A percentile compares a stretch with the other conserved stretches of the same genome.
Evolutionary conservation across 2,329 filamentous ascomycete species (phyloP).

Genomic region (Trichoderma hamatum): DNA sequence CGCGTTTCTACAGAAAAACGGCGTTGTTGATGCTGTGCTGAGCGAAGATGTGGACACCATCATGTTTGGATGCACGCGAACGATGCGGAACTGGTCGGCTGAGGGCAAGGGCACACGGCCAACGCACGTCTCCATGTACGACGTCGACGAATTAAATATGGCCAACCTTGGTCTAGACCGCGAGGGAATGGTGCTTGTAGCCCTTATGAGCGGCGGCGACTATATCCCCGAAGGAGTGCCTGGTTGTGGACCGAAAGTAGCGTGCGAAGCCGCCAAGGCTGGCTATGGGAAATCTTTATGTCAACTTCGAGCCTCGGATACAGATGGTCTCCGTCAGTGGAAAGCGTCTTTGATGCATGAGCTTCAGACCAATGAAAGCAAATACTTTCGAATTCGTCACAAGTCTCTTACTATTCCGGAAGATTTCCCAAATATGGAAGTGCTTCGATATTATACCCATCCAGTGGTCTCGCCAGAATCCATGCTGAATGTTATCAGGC

Average conservation of each 20-base stretch:
- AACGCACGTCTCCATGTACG: conserved; percentile 85
- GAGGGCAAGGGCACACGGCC: conserved; percentile 71
- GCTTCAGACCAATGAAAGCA: conserved; percentile 79
- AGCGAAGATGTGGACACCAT: conserved; percentile 97
- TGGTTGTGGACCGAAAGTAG: conserved; percentile 83
- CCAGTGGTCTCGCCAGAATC: conserved; percentile 76
- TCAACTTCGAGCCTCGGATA: conserved; percentile 62
- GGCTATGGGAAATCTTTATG: conserved; percentile 82
- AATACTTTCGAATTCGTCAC: conserved; percentile 77
- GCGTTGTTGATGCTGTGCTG: conserved; percentile 88
- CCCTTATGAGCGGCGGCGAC: conserved; percentile 93
- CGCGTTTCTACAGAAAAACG: conserved; percentile 77
- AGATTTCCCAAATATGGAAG: conserved; percentile 76
- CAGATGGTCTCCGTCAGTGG: conserved; percentile 67
- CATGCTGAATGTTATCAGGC: conserved; percentile 36
- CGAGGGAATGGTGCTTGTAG: conserved; percentile 91
- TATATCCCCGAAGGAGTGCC: conserved; percentile 88
- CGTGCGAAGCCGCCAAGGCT: conserved; percentile 85
- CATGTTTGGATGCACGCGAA: conserved; percentile 89
- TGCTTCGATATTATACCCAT: conserved; percentile 85
- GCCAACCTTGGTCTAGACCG: conserved; percentile 67
- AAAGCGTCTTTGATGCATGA: conserved; percentile 72
- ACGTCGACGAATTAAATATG: conserved; percentile 58
- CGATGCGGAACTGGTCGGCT: conserved; percentile 80
- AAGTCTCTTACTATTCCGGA: conserved; percentile 75